A percentile compares a stretch with the other conserved stretches of the same genome.
Conservation (phyloP, 805 yeast genomes). For the Candida nonsorbophila region DNA sequence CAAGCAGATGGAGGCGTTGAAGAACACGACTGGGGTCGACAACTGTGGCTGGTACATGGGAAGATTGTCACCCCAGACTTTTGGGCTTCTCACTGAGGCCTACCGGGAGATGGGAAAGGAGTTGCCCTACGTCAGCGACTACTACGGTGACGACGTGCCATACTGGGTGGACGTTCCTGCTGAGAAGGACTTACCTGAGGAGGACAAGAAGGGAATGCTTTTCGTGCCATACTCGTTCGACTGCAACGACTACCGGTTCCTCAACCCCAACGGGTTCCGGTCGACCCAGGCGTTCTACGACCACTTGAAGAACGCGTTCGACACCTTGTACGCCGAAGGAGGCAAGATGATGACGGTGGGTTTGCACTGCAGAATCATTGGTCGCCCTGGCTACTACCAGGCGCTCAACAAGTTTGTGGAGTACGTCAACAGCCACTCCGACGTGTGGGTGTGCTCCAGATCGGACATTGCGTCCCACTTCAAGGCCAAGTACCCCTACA, state of each 20-base stretch:
- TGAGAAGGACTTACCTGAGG: conserved; percentile 9
- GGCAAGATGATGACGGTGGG: conserved; percentile 13
- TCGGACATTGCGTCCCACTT: conserved; percentile 10
- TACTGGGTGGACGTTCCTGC: conserved; percentile 12
- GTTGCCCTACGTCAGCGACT: conserved; percentile 11
- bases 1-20: conserved; percentile 7
- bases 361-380: conserved; percentile 11
- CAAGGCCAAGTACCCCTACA: conserved; percentile 7
- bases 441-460: conserved; percentile 12
- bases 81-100: conserved; percentile 9
- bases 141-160: conserved; percentile 13
- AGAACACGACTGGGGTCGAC: conserved; percentile 8
- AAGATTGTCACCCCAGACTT: conserved; percentile 11
- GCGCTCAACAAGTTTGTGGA: conserved; percentile 11
- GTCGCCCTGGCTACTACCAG: conserved; percentile 9
- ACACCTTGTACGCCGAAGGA: conserved; percentile 13
- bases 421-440: conserved; percentile 8
- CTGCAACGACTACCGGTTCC: conserved; percentile 18
- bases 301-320: conserved; percentile 30
- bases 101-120: conserved; percentile 9
- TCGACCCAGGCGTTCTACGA: conserved; percentile 17
- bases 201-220: conserved; percentile 17
- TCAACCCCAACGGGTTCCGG: conserved; percentile 16
- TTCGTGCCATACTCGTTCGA: conserved; percentile 18
- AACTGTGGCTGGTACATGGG: conserved; percentile 13